Evolutionary conservation across 2,329 filamentous ascomycete species (phyloP).

Genomic region (Fusarium sp.): DNA sequence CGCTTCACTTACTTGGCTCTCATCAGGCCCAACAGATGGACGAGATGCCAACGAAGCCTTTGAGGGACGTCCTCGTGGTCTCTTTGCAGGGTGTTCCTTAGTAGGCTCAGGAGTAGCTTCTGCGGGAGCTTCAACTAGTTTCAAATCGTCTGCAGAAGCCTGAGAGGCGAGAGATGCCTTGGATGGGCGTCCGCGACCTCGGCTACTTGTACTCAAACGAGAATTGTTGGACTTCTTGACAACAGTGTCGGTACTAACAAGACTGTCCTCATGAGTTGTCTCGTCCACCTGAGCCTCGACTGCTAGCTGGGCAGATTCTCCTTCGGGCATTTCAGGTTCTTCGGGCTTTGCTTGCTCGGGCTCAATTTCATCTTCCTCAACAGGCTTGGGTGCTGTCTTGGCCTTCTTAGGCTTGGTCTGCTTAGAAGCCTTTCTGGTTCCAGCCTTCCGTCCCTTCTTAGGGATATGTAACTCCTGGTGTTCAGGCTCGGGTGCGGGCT

Average conservation of each 20-base stretch:
- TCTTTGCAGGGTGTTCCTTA: slow-evolving; percentile 43
- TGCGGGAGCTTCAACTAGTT: slow-evolving; percentile 37
- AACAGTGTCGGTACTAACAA: slow-evolving; percentile 58
- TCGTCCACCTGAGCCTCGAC: slow-evolving; percentile 38
- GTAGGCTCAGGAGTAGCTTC: slow-evolving; percentile 22
- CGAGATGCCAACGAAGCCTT: slow-evolving; percentile 49
- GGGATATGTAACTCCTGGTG: slow-evolving; percentile 58
- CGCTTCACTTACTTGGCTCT: slow-evolving; percentile 38
- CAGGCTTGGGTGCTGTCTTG: slow-evolving; percentile 51
- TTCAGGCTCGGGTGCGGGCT: slow-evolving; percentile 29
- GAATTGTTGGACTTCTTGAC: slow-evolving; percentile 51
- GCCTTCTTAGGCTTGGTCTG: slow-evolving; percentile 61
- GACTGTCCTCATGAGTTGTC: slow-evolving; percentile 54
- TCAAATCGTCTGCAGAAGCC: slow-evolving; percentile 43
- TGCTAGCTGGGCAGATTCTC: slow-evolving; percentile 15
- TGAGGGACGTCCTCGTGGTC: slow-evolving; percentile 50
- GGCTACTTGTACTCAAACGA: slow-evolving; percentile 39
- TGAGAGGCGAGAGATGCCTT: slow-evolving; percentile 49
- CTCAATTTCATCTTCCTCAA: slow-evolving; percentile 36
- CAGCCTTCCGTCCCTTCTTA: slow-evolving; percentile 68
- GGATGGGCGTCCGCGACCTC: slow-evolving; percentile 48
- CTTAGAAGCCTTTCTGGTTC: slow-evolving; percentile 65
- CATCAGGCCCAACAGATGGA: slow-evolving; percentile 38
- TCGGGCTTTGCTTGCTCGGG: slow-evolving; percentile 23
- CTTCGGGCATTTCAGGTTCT: not conserved